These are phyloP conservation scores for Aspergillus diversus DNA, from an alignment of 495 filamentous ascomycete species.

Conservation along the genomic window DNA sequence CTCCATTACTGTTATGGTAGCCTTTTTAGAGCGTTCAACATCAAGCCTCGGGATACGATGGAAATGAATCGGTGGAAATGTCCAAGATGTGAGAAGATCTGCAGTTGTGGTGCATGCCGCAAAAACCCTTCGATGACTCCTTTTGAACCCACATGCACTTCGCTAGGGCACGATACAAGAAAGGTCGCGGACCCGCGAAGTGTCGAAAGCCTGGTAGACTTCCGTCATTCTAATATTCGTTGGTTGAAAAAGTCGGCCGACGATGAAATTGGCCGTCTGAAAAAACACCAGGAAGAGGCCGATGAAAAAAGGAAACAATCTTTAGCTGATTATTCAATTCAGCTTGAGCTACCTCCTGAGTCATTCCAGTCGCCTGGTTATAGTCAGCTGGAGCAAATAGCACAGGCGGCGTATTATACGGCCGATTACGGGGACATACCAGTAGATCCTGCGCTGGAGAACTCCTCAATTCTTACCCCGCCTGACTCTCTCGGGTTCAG, in stretches of 20 bases:
- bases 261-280: conserved; percentile 52
- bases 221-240: conserved; percentile 76
- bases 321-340: conserved; percentile 42
- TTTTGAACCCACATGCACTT: conserved; percentile 79
- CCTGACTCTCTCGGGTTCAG: conserved; percentile 11
- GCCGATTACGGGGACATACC: conserved; percentile 42
- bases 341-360: conserved; percentile 32
- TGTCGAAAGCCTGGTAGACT: conserved; percentile 84
- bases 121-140: conserved; percentile 60
- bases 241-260: conserved; percentile 68
- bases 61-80: conserved; percentile 81
- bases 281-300: conserved; percentile 53
- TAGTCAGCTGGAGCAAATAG: conserved; percentile 30
- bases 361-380: conserved; percentile 31
- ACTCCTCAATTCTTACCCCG: conserved; percentile 17
- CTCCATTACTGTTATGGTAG: conserved; percentile 84
- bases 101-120: conserved; percentile 81
- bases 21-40: conserved; percentile 85
- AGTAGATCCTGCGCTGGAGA: conserved; percentile 55
- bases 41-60: conserved; percentile 78
- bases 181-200: conserved; percentile 87
- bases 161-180: conserved; percentile 86
- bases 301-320: conserved; percentile 49
- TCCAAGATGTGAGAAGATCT: conserved; percentile 80
- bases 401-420: conserved; percentile 25